Evolutionary conservation across 257 asterid species (phyloP).

Genomic region (Mentha longifolia): DNA sequence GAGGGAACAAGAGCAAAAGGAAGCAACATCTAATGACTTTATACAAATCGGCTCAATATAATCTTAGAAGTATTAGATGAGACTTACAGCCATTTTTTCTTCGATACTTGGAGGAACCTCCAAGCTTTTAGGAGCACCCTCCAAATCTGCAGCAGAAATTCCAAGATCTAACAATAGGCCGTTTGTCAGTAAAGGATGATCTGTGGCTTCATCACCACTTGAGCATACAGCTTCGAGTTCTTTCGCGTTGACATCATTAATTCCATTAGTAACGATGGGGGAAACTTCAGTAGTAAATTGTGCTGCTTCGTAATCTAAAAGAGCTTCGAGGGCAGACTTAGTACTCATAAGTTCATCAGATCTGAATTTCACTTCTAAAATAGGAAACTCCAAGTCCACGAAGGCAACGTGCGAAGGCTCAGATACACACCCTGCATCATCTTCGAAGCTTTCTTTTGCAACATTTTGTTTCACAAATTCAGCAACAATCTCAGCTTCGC

Average conservation of each 20-base stretch:
- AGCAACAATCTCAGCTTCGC: conserved; percentile 27
- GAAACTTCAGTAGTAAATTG: conserved; percentile 36
- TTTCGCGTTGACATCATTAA: conserved; percentile 2
- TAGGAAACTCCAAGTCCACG: conserved; percentile 63
- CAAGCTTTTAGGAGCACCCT: conserved; percentile 31
- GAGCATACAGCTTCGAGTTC: conserved; percentile 32
- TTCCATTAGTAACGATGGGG: neutral
- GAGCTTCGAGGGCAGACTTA: conserved; percentile 60
- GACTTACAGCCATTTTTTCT: neutral
- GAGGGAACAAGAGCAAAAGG: neutral
- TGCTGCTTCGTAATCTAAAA: conserved; percentile 53
- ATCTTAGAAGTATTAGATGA: conserved; percentile 5
- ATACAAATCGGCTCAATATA: neutral
- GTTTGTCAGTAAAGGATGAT: conserved; percentile 30
- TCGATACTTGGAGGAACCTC: neutral
- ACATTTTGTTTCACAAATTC: conserved; percentile 27
- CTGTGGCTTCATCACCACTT: conserved; percentile 30
- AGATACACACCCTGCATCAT: conserved; percentile 23
- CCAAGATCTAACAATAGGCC: conserved; percentile 51
- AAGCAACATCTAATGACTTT: neutral
- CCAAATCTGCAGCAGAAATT: conserved; percentile 39
- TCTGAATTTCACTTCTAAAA: conserved; percentile 68
- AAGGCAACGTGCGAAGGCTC: conserved; percentile 42
- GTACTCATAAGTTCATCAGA: conserved; percentile 33
- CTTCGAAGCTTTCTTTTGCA: conserved; percentile 28